These are phyloP conservation scores for Suillus clintonianus DNA, from an alignment of 768 basidiomycete genomes.

Conservation along the genomic window DNA sequence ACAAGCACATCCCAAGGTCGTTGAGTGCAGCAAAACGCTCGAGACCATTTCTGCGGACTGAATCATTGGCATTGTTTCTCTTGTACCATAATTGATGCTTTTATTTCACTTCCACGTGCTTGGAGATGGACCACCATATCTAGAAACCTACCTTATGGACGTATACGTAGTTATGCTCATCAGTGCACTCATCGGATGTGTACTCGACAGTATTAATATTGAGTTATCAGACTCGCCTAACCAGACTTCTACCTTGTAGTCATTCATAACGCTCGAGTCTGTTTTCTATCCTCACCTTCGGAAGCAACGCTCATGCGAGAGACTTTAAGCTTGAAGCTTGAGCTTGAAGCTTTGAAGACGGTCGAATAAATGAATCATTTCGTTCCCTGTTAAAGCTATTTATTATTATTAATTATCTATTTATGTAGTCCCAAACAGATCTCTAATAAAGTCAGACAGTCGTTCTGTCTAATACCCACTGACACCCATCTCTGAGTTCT, in stretches of 20 bases:
- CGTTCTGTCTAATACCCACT: background rate
- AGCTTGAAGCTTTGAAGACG: too few relatives aligned
- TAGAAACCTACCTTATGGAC: background rate
- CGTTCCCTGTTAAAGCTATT: too few relatives aligned
- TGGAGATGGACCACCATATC: background rate
- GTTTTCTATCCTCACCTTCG: background rate
- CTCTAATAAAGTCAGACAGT: too few relatives aligned
- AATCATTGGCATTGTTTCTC: background rate
- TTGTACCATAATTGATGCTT: background rate
- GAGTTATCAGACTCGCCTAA: background rate
- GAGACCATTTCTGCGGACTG: conserved; percentile 42
- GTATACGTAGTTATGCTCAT: background rate
- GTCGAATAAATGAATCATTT: too few relatives aligned
- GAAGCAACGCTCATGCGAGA: background rate
- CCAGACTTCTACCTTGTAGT: background rate
- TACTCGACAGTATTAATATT: background rate
- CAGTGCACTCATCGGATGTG: background rate
- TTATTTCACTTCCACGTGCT: background rate
- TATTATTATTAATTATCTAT: too few relatives aligned
- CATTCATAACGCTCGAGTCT: background rate
- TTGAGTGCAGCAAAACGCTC: conserved; percentile 70
- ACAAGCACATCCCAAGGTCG: conserved; percentile 70
- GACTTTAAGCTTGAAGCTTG: too few relatives aligned
- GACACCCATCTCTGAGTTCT: background rate
- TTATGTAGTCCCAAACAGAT: background rate